Conservation (phyloP, 306 rosid genomes). For the Hylodesmum podocarpum region DNA sequence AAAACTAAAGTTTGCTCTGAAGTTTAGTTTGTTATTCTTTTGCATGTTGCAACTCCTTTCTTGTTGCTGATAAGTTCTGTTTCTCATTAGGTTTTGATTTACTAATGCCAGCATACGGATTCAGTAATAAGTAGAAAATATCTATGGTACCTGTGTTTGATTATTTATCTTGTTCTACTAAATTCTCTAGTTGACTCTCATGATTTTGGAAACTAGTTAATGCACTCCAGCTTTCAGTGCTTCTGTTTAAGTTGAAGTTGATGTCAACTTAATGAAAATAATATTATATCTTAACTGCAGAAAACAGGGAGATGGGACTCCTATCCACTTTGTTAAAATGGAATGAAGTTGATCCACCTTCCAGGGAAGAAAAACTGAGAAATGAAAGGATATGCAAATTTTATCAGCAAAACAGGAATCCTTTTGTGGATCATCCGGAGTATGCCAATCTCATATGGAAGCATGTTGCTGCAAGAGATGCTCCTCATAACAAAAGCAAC, state of each 20-base stretch:
- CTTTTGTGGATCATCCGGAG: conserved; percentile 73
- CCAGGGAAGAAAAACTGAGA: conserved; percentile 72
- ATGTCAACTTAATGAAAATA: conserved; percentile 13
- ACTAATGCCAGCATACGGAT: background rate
- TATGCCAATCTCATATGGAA: conserved; percentile 63
- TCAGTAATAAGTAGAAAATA: conserved; percentile 1
- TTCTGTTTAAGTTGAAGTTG: background rate
- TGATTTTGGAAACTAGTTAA: background rate
- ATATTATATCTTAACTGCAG: conserved; percentile 27
- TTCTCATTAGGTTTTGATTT: background rate
- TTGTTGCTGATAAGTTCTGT: background rate
- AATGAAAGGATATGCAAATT: conserved; percentile 73
- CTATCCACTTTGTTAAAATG: conserved; percentile 67
- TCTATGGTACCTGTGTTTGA: background rate
- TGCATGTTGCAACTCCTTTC: background rate
- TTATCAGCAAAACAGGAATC: conserved; percentile 76
- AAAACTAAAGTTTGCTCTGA: background rate
- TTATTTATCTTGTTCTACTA: background rate
- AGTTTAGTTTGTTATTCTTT: background rate
- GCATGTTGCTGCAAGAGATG: conserved; percentile 2
- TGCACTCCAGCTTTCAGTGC: background rate
- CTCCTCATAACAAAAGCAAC: background rate
- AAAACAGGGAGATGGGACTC: conserved; percentile 67
- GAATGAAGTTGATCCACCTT: conserved; percentile 76
- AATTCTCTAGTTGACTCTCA: background rate